These are phyloP conservation scores for Populus deltoides DNA, from an alignment of 345 rosid species.

Conservation along the genomic window DNA sequence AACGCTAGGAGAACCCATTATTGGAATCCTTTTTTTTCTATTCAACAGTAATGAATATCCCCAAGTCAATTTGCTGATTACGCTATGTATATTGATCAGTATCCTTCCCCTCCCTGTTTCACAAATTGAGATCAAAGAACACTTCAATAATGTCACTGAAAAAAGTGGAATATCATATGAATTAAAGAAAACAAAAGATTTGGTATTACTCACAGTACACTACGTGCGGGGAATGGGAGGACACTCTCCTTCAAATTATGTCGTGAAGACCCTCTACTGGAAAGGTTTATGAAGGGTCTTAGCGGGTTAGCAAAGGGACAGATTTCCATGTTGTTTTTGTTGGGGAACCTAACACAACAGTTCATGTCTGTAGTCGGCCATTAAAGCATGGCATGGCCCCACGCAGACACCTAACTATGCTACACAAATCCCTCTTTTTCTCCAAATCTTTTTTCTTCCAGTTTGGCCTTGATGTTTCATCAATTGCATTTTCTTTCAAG, in stretches of 20 bases:
- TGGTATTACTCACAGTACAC: neutral
- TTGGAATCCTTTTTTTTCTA: too few species aligned
- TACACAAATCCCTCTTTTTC: conserved; percentile 6
- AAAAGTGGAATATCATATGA: neutral
- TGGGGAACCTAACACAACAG: conserved; percentile 12
- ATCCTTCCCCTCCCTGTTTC: neutral
- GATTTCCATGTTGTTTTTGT: conserved; percentile 19
- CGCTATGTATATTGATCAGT: neutral
- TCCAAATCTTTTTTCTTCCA: neutral
- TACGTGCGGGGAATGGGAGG: neutral
- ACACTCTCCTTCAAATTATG: neutral
- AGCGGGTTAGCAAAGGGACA: conserved; percentile 11
- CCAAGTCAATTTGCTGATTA: too few species aligned
- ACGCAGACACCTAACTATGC: conserved; percentile 23
- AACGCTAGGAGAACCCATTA: too few species aligned
- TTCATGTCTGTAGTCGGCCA: conserved; percentile 22
- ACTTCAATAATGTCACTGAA: too few species aligned
- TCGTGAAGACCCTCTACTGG: neutral
- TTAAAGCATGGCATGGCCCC: conserved; percentile 23
- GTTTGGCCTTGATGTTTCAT: neutral
- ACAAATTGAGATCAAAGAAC: neutral
- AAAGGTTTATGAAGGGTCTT: neutral
- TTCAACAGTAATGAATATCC: too few species aligned
- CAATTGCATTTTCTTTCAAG: neutral
- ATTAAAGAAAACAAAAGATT: neutral